Percentiles rank a stretch among this genome's conserved stretches.
Evolutionary conservation across 257 asterid species (phyloP).

Genomic region (Pogostemon cablin): DNA sequence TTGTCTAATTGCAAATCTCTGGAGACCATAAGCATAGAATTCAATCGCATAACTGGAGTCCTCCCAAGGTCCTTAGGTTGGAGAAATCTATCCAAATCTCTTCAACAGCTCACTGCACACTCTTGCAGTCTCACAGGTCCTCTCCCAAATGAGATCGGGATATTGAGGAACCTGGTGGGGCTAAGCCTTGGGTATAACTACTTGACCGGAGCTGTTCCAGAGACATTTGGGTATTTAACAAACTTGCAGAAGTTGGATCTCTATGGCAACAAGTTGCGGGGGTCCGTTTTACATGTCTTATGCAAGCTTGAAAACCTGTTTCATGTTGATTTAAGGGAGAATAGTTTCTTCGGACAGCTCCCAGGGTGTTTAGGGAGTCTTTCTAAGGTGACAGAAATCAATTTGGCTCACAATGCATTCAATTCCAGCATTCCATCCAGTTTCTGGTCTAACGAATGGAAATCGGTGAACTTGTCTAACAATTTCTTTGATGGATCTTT

Average conservation of each 20-base stretch:
- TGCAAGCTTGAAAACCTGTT: conserved; percentile 1
- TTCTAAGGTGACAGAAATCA: neutral
- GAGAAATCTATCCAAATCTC: conserved; percentile 5
- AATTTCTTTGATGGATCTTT: conserved; percentile 8
- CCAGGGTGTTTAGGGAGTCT: conserved; percentile 1
- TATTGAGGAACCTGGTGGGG: neutral
- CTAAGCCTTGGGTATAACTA: neutral
- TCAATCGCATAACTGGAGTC: neutral
- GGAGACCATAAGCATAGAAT: neutral
- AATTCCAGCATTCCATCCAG: neutral
- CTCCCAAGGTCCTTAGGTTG: conserved; percentile 2
- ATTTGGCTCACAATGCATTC: neutral
- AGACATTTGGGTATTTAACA: neutral
- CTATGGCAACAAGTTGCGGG: neutral
- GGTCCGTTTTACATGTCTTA: neutral
- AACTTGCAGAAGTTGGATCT: conserved; percentile 7
- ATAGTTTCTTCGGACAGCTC: neutral
- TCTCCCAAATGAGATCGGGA: neutral
- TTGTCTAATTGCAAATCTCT: neutral
- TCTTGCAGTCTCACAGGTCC: neutral
- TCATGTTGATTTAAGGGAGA: neutral
- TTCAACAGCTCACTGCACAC: neutral
- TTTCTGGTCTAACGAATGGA: neutral
- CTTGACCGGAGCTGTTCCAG: neutral
- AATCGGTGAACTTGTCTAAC: neutral